These are phyloP conservation scores for Candida methanosorbosa DNA, from an alignment of 805 yeast genomes.

Conservation along the genomic window DNA sequence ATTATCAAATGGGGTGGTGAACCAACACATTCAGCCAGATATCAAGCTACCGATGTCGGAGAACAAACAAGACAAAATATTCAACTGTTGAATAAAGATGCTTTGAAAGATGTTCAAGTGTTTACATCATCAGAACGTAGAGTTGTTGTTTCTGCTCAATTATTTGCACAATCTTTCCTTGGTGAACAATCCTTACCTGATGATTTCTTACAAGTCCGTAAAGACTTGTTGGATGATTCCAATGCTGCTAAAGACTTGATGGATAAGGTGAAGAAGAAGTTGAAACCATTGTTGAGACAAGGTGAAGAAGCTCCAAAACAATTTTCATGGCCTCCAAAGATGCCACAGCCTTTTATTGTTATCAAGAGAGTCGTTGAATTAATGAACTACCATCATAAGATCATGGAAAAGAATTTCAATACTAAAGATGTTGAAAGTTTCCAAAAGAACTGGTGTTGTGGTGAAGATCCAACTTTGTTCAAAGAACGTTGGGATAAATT, in stretches of 20 bases:
- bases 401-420: slow-evolving; percentile 75
- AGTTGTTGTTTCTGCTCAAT: slow-evolving; percentile 85
- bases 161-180: slow-evolving; percentile 69
- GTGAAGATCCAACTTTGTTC: slow-evolving; percentile 85
- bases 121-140: slow-evolving; percentile 92
- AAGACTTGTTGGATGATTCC: slow-evolving; percentile 89
- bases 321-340: slow-evolving; percentile 97
- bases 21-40: slow-evolving; percentile 94
- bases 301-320: slow-evolving; percentile 97
- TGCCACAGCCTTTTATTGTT: slow-evolving; percentile 95
- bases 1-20: slow-evolving; percentile 99
- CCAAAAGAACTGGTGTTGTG: slow-evolving; percentile 91
- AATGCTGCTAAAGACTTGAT: slow-evolving; percentile 96
- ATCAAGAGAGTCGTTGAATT: slow-evolving; percentile 90
- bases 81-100: slow-evolving; percentile 74
- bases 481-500: slow-evolving; percentile 96
- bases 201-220: slow-evolving; percentile 72
- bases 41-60: slow-evolving; percentile 92
- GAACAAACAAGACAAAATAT: slow-evolving; percentile 93
- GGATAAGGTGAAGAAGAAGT: slow-evolving; percentile 96
- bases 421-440: slow-evolving; percentile 56
- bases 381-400: slow-evolving; percentile 82
- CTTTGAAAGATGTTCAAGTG: slow-evolving; percentile 76
- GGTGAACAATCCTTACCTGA: slow-evolving; percentile 66
- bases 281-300: slow-evolving; percentile 87